These are phyloP conservation scores for Raphanus sativus DNA, from an alignment of 345 rosid species.

Conservation along the genomic window DNA sequence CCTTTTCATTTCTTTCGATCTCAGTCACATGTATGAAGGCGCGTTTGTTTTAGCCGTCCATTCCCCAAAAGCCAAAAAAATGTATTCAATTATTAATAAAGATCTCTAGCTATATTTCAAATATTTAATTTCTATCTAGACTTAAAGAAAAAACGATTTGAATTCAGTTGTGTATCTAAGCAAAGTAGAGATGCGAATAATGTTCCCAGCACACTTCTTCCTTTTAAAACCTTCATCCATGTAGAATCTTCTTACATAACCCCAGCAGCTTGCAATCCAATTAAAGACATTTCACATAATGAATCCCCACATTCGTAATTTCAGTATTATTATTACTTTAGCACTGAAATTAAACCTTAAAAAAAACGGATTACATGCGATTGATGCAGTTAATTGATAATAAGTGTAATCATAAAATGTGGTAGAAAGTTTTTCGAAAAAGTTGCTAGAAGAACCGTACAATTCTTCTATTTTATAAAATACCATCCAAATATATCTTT, in stretches of 20 bases:
- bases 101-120: slow-evolving; percentile 5
- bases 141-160: neutral
- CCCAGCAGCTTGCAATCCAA: slow-evolving; percentile 33
- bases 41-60: slow-evolving; percentile 35
- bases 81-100: slow-evolving; percentile 4
- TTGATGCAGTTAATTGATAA: neutral
- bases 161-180: slow-evolving; percentile 37
- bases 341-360: neutral
- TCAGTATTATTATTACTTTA: neutral
- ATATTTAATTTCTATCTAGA: slow-evolving; percentile 8
- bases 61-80: neutral
- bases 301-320: neutral
- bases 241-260: slow-evolving; percentile 34
- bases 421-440: neutral
- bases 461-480: neutral
- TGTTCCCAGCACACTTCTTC: slow-evolving; percentile 7
- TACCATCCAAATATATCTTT: neutral
- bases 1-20: slow-evolving; percentile 13
- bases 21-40: slow-evolving; percentile 35
- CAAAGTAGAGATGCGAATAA: slow-evolving; percentile 35
- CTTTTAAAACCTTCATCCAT: neutral
- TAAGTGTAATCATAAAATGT: neutral
- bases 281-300: slow-evolving; percentile 24
- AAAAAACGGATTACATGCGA: neutral
- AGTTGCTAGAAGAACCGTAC: neutral